Base-by-base conservation (phyloP, 768 basidiomycete species). In the Pulveroboletus sp. region DNA sequence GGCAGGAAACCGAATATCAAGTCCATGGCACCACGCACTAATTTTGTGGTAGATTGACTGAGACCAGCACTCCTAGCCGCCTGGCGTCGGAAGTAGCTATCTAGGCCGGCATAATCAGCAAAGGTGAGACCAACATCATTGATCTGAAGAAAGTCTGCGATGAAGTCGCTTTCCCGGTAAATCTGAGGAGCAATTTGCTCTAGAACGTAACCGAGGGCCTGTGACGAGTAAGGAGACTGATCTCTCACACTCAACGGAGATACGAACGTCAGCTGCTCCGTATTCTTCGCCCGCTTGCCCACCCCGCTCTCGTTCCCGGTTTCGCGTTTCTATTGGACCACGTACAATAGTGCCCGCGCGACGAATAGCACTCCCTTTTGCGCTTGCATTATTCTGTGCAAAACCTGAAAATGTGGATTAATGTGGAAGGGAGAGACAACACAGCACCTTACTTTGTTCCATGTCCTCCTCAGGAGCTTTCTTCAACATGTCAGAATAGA, bases 1-100 rank as follows among this genome's bases (percentile, higher is more conserved):
- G 86, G 85, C 15, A 98, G 71, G 72, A 95, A 98, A 8, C 93
- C 93, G 66, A 97, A 98, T 46, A 97, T 93, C 46, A 95, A 71
- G 57, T 98, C 95, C 87, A 97, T 82, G 27, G 93, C 90, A 3
- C 85, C 85, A 17, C 91, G 82, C 28, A 93, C 79, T 8, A 94
- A 78, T 70, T 94, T 93, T 51, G 73, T 63, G 26, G 92, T 93
- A 7, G 80, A 69, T 47, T 77, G 76, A 51, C 81, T 82, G 39
- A 94, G 74, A 27, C 82, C 80, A 26, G 76, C 77, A 44, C 80
- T 74, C 26, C 89, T 76, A 6, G 85, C 75, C n/a, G 95, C 95
- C 63, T 97, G 91, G 42, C 95, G 75, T 24, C 91, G 79, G 73
- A 96, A 96, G 69, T 96, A 98, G 52, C 83, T 91, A 64, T 98